Percentiles rank a stretch among this genome's conserved stretches.
These are phyloP conservation scores for Scutellaria barbata DNA, from an alignment of 257 asterid species.

Conservation along the genomic window DNA sequence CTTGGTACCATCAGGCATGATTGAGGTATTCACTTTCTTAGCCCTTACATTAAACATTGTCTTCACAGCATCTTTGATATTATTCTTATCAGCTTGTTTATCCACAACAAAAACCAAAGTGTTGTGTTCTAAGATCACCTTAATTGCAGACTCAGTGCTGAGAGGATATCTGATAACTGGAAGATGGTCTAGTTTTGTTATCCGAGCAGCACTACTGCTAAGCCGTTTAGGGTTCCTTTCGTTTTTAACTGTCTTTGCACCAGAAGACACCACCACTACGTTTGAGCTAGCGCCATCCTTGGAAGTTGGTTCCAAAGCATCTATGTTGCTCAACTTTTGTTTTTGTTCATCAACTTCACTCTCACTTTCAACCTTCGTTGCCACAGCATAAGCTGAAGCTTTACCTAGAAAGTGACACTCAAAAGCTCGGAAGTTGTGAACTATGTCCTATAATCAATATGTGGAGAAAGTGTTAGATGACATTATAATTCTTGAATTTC, in stretches of 20 bases:
- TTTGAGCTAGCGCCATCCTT: slow-evolving; percentile 13
- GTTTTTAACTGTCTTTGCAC: slow-evolving; percentile 31
- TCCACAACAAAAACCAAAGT: slow-evolving; percentile 74
- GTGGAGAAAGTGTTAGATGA: slow-evolving; percentile 18
- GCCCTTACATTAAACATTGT: slow-evolving; percentile 49
- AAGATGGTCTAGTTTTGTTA: slow-evolving; percentile 37
- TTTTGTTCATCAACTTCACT: slow-evolving; percentile 22
- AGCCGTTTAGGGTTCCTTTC: slow-evolving; percentile 50
- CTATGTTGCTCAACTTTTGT: neutral
- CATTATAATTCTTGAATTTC: neutral
- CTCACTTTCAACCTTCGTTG: slow-evolving; percentile 17
- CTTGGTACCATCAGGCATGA: slow-evolving; percentile 66
- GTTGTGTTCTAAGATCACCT: slow-evolving; percentile 52
- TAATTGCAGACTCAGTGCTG: slow-evolving; percentile 57
- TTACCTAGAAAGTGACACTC: slow-evolving; percentile 29
- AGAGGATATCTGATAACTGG: slow-evolving; percentile 63
- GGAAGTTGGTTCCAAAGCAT: slow-evolving; percentile 5
- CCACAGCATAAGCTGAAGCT: slow-evolving; percentile 25
- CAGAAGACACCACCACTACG: slow-evolving; percentile 20
- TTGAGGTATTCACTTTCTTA: slow-evolving; percentile 67
- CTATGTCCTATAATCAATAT: slow-evolving; percentile 38
- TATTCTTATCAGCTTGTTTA: slow-evolving; percentile 62
- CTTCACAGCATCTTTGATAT: slow-evolving; percentile 57
- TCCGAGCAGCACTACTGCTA: slow-evolving; percentile 42
- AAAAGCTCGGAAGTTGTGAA: slow-evolving; percentile 34